phyloP scores from a whole-genome alignment of 805 yeast species.

The Cyberlindnera saturnus region DNA sequence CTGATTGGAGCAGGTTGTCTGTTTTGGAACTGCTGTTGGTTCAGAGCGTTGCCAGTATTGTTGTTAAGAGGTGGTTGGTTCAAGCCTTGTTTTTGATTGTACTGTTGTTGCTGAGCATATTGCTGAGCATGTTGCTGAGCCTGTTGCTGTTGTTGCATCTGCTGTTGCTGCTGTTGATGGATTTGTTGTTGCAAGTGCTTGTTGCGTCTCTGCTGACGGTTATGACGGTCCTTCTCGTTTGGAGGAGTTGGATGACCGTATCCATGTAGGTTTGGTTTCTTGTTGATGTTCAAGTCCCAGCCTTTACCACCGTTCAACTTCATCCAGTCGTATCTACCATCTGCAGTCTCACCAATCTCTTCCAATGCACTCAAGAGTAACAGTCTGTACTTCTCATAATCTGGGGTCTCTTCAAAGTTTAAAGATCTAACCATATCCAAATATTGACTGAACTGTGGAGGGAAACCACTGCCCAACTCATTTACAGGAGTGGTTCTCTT shows the following conservation, averaged over 20 bases:
- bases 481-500: slow-evolving; percentile 64
- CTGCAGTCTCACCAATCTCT: slow-evolving; percentile 53
- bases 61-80: slow-evolving; percentile 8
- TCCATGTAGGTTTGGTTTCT: slow-evolving; percentile 76
- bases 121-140: slow-evolving; percentile 15
- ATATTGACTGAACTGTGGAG: slow-evolving; percentile 70
- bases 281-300: slow-evolving; percentile 72
- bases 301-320: slow-evolving; percentile 73
- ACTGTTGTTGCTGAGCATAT: slow-evolving; percentile 15
- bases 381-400: slow-evolving; percentile 59
- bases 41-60: slow-evolving; percentile 2
- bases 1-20: slow-evolving; percentile 26
- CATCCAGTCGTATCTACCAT: slow-evolving; percentile 78
- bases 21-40: slow-evolving; percentile 24
- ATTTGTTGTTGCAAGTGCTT: slow-evolving; percentile 24
- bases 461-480: slow-evolving; percentile 56
- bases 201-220: slow-evolving; percentile 25
- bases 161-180: slow-evolving; percentile 16
- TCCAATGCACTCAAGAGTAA: slow-evolving; percentile 55
- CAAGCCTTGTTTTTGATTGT: slow-evolving; percentile 13
- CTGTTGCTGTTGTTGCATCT: slow-evolving; percentile 14
- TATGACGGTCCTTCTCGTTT: slow-evolving; percentile 24
- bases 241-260: slow-evolving; percentile 67
- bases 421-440: slow-evolving; percentile 60
- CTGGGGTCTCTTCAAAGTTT: slow-evolving; percentile 76